Conservation (phyloP, 257 asterid species). For the Nicotiana sylvestris region DNA sequence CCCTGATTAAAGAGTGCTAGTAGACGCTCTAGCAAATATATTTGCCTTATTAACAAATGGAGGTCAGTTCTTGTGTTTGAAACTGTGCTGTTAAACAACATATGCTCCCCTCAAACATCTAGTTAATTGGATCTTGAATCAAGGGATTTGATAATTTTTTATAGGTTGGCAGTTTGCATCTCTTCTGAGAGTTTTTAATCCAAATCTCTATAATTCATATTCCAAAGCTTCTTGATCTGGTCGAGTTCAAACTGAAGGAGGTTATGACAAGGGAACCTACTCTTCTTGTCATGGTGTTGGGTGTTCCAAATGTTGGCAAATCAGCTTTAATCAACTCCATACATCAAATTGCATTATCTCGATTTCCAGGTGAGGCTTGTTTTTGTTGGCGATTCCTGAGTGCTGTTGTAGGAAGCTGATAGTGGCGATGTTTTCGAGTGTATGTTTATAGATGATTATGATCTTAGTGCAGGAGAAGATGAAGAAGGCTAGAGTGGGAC, state of each 20-base stretch:
- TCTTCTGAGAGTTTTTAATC: slow-evolving; percentile 12
- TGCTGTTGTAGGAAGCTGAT: background rate
- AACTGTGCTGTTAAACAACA: too few relatives aligned
- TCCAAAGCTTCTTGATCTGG: slow-evolving; percentile 83
- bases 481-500: slow-evolving; percentile 92
- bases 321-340: slow-evolving; percentile 84
- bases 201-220: slow-evolving; percentile 15
- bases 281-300: slow-evolving; percentile 88
- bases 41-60: too few relatives aligned
- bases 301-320: slow-evolving; percentile 97
- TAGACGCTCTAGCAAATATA: too few relatives aligned
- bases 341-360: slow-evolving; percentile 73
- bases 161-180: background rate
- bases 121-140: background rate
- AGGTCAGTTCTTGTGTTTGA: too few relatives aligned
- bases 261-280: slow-evolving; percentile 82
- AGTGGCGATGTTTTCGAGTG: background rate
- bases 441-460: slow-evolving; percentile 19
- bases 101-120: background rate
- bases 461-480: slow-evolving; percentile 85
- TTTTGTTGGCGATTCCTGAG: background rate
- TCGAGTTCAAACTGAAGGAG: slow-evolving; percentile 87
- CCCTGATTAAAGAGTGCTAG: too few relatives aligned
- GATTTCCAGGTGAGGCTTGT: slow-evolving; percentile 66
- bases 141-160: background rate